Evolutionary conservation across 345 rosid species (phyloP).

Genomic region (Eutrema heterophyllum): DNA sequence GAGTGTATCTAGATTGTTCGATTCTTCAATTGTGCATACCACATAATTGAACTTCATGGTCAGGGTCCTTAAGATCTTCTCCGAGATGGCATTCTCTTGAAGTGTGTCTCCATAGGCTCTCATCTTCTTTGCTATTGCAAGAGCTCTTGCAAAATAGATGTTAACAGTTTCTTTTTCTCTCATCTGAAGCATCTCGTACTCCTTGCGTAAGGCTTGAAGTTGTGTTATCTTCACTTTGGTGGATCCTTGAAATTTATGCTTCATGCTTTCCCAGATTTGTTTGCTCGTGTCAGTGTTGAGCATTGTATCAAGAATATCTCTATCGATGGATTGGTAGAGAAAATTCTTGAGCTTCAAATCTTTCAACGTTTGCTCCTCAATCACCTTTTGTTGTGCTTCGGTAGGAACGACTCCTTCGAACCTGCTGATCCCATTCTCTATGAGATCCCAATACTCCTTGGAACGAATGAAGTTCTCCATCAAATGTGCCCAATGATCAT

Average conservation of each 20-base stretch:
- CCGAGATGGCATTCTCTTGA: fast-evolving
- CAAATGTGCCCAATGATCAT: neutral
- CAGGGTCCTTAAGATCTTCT: neutral
- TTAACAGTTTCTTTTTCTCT: neutral
- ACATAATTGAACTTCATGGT: neutral
- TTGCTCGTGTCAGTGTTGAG: neutral
- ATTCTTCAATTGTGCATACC: neutral
- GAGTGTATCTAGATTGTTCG: neutral
- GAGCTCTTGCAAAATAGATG: neutral
- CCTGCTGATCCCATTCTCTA: neutral
- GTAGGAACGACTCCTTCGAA: too few species aligned
- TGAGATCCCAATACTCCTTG: neutral
- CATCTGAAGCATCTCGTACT: neutral
- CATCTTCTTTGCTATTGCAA: neutral
- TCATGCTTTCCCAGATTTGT: neutral
- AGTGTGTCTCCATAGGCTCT: neutral
- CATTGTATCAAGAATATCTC: neutral
- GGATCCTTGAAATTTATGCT: neutral
- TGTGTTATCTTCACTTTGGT: neutral
- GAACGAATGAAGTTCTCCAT: neutral
- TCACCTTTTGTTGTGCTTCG: neutral
- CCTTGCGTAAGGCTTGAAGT: neutral
- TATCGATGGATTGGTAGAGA: neutral
- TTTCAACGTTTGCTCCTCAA: too few species aligned
- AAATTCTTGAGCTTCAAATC: neutral